phyloP scores from a whole-genome alignment of 148 eudicot species.

The Linanthus parryae region DNA sequence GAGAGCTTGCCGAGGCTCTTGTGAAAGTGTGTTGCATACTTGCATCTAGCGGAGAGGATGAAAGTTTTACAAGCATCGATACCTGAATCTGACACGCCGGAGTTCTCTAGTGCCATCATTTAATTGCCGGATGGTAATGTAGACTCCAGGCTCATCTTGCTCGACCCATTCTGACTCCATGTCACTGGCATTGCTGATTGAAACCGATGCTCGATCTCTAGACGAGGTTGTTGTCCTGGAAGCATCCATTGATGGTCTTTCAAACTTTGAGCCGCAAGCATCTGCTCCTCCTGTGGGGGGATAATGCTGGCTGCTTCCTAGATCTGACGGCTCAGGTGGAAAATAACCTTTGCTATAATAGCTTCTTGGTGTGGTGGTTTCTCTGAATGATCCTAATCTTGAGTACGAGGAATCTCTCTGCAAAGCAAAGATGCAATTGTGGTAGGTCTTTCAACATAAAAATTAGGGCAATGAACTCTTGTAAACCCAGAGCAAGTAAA shows the following conservation, averaged over 20 bases:
- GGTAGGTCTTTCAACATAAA: no score
- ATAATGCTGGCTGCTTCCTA: constrained; percentile 28
- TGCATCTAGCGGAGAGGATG: no score
- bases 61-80: constrained; percentile 6
- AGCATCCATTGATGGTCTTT: constrained; percentile 65
- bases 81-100: constrained; percentile 97
- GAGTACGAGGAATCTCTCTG: constrained; percentile 86
- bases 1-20: no score
- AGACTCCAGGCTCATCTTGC: constrained; percentile 93
- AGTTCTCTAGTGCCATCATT: constrained; percentile 86
- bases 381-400: constrained; percentile 66
- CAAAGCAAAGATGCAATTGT: no score
- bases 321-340: constrained; percentile 52
- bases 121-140: constrained; percentile 82
- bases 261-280: constrained; percentile 38
- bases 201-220: constrained; percentile 62
- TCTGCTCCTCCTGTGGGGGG: constrained; percentile 34
- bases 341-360: constrained; percentile 43
- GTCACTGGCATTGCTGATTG: constrained; percentile 95
- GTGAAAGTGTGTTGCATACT: no score
- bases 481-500: no score
- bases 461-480: no score
- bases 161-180: constrained; percentile 89
- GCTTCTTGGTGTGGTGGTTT: constrained; percentile 78
- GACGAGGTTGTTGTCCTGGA: constrained; percentile 86